phyloP scores from a whole-genome alignment of 2,329 filamentous ascomycete species.

The Fusarium protoensiforme region DNA sequence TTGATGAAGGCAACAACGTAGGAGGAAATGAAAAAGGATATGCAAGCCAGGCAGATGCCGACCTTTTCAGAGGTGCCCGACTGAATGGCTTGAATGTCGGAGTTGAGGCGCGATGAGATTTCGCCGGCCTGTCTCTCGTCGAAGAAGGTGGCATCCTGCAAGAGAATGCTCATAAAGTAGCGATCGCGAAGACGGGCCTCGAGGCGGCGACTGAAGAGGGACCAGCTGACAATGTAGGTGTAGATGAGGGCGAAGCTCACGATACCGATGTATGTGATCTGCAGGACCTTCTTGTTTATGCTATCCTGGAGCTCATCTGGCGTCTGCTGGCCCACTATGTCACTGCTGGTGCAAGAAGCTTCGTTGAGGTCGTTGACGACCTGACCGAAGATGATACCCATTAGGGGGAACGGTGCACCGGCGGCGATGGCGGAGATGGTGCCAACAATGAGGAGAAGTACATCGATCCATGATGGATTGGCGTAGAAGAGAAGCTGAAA shows the following conservation, averaged over 20 bases:
- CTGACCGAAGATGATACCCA: constrained; percentile 73
- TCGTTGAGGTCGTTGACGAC: constrained; percentile 71
- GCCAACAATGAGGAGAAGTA: constrained; percentile 55
- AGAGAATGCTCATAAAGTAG: constrained; percentile 68
- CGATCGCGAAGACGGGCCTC: constrained; percentile 70
- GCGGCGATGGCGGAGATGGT: constrained; percentile 62
- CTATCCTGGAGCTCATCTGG: constrained; percentile 50
- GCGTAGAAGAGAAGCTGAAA: constrained; percentile 59
- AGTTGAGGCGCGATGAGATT: constrained; percentile 71
- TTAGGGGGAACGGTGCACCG: constrained; percentile 72
- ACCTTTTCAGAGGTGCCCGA: constrained; percentile 78
- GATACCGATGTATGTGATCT: constrained; percentile 72
- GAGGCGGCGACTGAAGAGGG: constrained; percentile 70
- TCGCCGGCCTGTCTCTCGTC: constrained; percentile 72
- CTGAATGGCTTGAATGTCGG: constrained; percentile 74
- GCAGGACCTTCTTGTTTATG: constrained; percentile 68
- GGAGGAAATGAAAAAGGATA: constrained; percentile 74
- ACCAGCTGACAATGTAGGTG: constrained; percentile 72
- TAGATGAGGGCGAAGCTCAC: constrained; percentile 74
- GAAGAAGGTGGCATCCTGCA: constrained; percentile 72
- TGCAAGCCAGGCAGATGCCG: constrained; percentile 69
- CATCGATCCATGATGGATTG: constrained; percentile 56
- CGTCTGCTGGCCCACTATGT: constrained; percentile 33
- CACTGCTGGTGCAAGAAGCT: constrained; percentile 60
- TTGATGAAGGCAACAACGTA: constrained; percentile 76